Evolutionary conservation across 2,329 filamentous ascomycete species (phyloP).

Genomic region (Exophiala aquamarina): DNA sequence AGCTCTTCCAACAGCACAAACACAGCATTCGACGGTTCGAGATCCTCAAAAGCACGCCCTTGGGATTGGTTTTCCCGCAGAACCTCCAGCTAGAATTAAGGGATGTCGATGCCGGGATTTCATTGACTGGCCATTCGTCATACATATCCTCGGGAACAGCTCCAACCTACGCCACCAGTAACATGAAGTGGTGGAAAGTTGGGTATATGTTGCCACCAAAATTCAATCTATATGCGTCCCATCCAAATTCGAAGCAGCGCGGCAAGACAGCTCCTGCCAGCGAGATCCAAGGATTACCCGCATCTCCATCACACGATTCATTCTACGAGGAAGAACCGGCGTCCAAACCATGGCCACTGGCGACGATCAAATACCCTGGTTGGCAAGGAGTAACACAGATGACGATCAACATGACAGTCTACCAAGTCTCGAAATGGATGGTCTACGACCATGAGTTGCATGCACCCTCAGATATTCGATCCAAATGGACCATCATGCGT

Average conservation of each 20-base stretch:
- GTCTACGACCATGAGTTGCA: conserved; percentile 6
- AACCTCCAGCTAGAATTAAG: conserved; percentile 19
- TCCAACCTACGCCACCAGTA: conserved; percentile 12
- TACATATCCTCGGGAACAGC: not conserved
- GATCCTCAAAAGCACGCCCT: conserved; percentile 24
- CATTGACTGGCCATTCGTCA: conserved; percentile 1
- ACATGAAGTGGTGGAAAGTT: conserved; percentile 23
- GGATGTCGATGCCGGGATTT: conserved; percentile 10
- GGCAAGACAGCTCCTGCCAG: not conserved
- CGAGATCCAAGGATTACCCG: conserved; percentile 2
- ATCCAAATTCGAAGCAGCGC: not conserved
- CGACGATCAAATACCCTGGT: conserved; percentile 16
- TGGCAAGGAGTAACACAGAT: conserved; percentile 15
- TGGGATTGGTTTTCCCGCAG: conserved; percentile 26
- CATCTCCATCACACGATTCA: conserved; percentile 4
- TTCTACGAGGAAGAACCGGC: not conserved
- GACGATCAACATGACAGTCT: conserved; percentile 14
- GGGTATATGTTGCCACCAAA: conserved; percentile 16
- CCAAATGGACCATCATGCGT: conserved; percentile 7
- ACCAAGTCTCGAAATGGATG: conserved; percentile 16
- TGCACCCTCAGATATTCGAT: conserved; percentile 1
- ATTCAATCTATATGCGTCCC: conserved; percentile 9
- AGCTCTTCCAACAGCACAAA: conserved; percentile 8
- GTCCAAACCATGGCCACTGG: conserved; percentile 3
- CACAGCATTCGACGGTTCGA: conserved; percentile 19